phyloP scores from a whole-genome alignment of 2,329 filamentous ascomycete species.

The Sporothrix globosa region DNA sequence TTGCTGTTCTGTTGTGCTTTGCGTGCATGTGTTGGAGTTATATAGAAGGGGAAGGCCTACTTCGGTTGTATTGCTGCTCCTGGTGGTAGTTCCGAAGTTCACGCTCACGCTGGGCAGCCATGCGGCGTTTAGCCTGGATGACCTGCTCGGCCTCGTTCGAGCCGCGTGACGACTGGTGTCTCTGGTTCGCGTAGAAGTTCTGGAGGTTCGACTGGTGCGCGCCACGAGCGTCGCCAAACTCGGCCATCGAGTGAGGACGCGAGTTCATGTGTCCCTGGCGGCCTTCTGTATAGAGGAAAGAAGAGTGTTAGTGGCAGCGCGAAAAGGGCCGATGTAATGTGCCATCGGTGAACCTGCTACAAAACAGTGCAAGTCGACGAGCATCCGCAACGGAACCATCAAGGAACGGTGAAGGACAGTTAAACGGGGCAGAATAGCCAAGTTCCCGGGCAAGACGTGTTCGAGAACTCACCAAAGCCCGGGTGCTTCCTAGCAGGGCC shows the following conservation, averaged over 20 bases:
- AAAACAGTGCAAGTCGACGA: conserved; percentile 9
- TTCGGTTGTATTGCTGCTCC: conserved; percentile 99
- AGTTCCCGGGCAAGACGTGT: conserved; percentile 40
- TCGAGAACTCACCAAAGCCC: conserved; percentile 59
- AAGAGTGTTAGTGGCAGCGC: conserved; percentile 12
- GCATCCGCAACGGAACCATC: conserved; percentile 5
- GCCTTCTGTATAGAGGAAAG: conserved; percentile 59
- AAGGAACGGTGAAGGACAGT: neutral
- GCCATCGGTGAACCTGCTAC: neutral
- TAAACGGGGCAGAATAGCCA: conserved; percentile 28
- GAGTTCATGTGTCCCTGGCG: conserved; percentile 66
- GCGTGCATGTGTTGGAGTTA: conserved; percentile 54
- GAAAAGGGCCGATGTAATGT: neutral
- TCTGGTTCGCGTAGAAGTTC: conserved; percentile 91
- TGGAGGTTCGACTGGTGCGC: conserved; percentile 80
- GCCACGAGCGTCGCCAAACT: conserved; percentile 73
- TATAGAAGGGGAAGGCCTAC: conserved; percentile 82
- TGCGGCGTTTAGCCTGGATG: conserved; percentile 98
- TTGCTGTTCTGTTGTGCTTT: conserved; percentile 2
- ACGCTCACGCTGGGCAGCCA: conserved; percentile 98
- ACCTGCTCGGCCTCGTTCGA: conserved; percentile 93
- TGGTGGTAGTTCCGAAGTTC: conserved; percentile 99
- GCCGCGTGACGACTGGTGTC: conserved; percentile 83
- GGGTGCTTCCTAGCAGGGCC: conserved; percentile 58
- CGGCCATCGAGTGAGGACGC: conserved; percentile 82